phyloP scores from a whole-genome alignment of 1,284 basidiomycete species.

The Ceratobasidium sp. region DNA sequence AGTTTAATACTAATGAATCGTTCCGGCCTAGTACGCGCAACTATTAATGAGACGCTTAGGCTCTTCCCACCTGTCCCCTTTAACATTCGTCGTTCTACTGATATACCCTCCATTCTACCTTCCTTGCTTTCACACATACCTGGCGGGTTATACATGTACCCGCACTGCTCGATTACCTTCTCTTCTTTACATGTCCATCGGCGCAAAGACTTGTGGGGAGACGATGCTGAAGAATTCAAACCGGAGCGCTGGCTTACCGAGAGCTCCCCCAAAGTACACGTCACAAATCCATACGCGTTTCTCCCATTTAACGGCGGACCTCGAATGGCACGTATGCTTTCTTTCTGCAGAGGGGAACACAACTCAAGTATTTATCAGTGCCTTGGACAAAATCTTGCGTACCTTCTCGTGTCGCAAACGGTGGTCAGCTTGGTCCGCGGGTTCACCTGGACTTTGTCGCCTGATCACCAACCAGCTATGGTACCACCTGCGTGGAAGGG shows the following conservation, averaged over 20 bases:
- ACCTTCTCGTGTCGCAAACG: conserved; percentile 33
- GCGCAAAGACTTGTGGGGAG: conserved; percentile 50
- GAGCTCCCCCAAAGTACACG: conserved; percentile 26
- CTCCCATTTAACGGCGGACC: conserved; percentile 51
- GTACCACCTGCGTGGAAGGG: conserved; percentile 3
- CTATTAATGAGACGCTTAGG: conserved; percentile 50
- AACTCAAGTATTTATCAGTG: neutral
- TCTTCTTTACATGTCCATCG: conserved; percentile 48
- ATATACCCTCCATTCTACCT: conserved; percentile 47
- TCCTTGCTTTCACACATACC: conserved; percentile 45
- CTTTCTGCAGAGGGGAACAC: neutral
- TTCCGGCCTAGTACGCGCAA: conserved; percentile 48
- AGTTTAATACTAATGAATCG: conserved; percentile 5
- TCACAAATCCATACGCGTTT: conserved; percentile 48
- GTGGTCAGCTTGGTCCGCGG: conserved; percentile 15
- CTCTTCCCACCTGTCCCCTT: conserved; percentile 53
- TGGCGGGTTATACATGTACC: conserved; percentile 48
- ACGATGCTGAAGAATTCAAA: conserved; percentile 51
- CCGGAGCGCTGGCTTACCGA: conserved; percentile 51
- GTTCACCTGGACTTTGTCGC: conserved; percentile 9
- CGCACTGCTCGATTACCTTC: conserved; percentile 49
- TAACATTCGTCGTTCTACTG: conserved; percentile 49
- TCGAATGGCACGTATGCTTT: conserved; percentile 42
- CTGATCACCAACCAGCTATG: conserved; percentile 17
- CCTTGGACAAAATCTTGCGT: conserved; percentile 37